Evolutionary conservation across 257 asterid species (phyloP), one percentile per base, ranked within the genome.

Genomic region (Lycium barbarum): DNA sequence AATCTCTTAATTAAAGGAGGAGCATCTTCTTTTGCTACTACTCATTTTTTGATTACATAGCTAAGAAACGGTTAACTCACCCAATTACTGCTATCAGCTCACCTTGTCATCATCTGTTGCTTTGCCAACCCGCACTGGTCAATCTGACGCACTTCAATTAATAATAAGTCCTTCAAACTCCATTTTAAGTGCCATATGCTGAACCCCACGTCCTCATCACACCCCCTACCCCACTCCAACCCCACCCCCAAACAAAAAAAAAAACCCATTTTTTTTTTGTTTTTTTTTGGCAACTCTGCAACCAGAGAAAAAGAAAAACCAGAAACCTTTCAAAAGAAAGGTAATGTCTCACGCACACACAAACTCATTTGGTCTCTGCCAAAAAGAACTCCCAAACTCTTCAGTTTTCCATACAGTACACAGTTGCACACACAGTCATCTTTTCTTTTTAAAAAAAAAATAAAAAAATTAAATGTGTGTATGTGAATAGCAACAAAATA

Each of bases 401-500:
- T 47, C 80, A n/a, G 80, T 72, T 72, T 18, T 71, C 33, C 80
- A 45, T 72, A 45, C 36, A n/a, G 38, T 45, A 45, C 80, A 72
- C 57, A 8, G 2, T 15, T 45, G 38, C 33, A 18, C 55, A 40
- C 17, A 43, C 4, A 70, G 79, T 73, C 6, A 45, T n/a, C 2
- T 11, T 73, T 5, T 72, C 5, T 8, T 58, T 58, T 58, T 58
- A n/a, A 26, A 26, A 26, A 26, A 26, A 26, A 26, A 26, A 26
- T 0, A 26, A 26, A 26, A 26, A 26, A 26, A 26, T 26, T 26
- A 26, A 5, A 15, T 13, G 15, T 51, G 14, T 12, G 57, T 10
- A 13, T 12, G 59, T 73, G 63, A 76, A 76, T 51, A 26, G 45
- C 20, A 76, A 76, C 81, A 76, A 76, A 51, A 76, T 76, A 49